A percentile compares a stretch with the other conserved stretches of the same genome.
Evolutionary conservation across 768 basidiomycete genomes (phyloP).

Genomic region (Mycena polygramma): DNA sequence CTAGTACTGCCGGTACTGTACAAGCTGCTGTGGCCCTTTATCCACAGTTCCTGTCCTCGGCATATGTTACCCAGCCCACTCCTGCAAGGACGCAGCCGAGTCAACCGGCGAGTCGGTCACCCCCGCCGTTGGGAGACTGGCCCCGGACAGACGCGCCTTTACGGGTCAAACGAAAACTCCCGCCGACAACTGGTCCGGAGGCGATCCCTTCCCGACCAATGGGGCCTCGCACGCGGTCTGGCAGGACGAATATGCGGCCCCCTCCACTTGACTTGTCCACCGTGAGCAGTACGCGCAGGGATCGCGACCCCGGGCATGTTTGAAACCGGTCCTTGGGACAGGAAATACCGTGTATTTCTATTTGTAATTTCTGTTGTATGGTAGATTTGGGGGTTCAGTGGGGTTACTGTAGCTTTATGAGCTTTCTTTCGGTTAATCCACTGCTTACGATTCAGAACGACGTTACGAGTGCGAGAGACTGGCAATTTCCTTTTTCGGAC

Average conservation of each 20-base stretch:
- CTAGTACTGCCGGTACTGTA: conserved; percentile 23
- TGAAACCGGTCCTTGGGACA: conserved; percentile 10
- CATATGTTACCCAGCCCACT: conserved; percentile 18
- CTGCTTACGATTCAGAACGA: too few relatives aligned
- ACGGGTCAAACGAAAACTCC: conserved; percentile 32
- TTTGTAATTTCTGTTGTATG: conserved; percentile 16
- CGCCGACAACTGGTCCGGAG: conserved; percentile 7
- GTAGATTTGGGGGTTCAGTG: conserved; percentile 1
- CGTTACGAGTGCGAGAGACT: too few relatives aligned
- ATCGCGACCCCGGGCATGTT: conserved; percentile 14
- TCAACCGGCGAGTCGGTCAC: conserved; percentile 5
- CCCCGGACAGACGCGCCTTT: conserved; percentile 33
- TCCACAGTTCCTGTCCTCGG: conserved; percentile 34
- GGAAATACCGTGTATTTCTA: conserved; percentile 35
- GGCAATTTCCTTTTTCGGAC: neutral
- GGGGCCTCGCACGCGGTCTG: conserved; percentile 30
- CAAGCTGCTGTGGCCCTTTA: conserved; percentile 33
- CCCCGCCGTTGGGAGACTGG: conserved; percentile 36
- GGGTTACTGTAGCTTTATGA: neutral
- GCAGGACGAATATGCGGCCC: conserved; percentile 8
- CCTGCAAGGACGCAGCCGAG: conserved; percentile 4
- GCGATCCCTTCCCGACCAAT: conserved; percentile 18
- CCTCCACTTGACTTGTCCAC: conserved; percentile 22
- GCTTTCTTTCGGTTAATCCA: too few relatives aligned
- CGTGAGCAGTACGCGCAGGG: conserved; percentile 7